Evolutionary conservation across 169 alveolate species (phyloP).

Genomic region (Eimeria tenella): DNA sequence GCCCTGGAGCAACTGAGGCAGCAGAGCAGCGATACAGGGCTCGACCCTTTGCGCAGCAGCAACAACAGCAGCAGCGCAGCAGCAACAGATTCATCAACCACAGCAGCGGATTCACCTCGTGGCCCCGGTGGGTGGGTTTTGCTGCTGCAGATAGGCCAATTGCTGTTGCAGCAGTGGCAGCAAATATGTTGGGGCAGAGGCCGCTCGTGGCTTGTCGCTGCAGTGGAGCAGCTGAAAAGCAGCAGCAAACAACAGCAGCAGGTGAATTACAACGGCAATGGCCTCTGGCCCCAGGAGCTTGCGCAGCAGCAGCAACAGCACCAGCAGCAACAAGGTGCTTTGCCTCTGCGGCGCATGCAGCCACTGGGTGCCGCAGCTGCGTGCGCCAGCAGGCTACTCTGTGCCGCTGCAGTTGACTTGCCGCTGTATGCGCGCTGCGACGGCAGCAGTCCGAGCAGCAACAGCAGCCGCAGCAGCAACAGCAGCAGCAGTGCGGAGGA

Average conservation of each 20-base stretch:
- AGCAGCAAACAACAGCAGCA: slow-evolving; percentile 38
- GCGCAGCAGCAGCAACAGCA: slow-evolving; percentile 59
- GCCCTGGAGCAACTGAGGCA: slow-evolving; percentile 61
- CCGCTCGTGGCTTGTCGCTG: slow-evolving; percentile 55
- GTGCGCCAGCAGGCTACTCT: slow-evolving; percentile 46
- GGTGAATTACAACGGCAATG: not conserved
- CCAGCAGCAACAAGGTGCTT: slow-evolving; percentile 20
- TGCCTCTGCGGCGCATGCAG: slow-evolving; percentile 21
- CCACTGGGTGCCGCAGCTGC: slow-evolving; percentile 51
- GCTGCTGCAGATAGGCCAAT: slow-evolving; percentile 52
- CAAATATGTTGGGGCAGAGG: not conserved
- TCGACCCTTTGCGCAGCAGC: slow-evolving; percentile 26
- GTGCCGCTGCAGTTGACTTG: slow-evolving; percentile 70
- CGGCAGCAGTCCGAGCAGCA: slow-evolving; percentile 39
- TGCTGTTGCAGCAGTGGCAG: slow-evolving; percentile 57
- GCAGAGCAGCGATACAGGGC: slow-evolving; percentile 53
- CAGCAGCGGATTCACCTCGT: slow-evolving; percentile 33
- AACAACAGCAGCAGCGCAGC: slow-evolving; percentile 45
- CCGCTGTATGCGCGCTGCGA: slow-evolving; percentile 73
- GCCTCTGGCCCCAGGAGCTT: slow-evolving; percentile 28
- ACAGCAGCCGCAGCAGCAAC: slow-evolving; percentile 38
- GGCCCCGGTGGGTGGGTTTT: slow-evolving; percentile 63
- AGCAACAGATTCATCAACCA: slow-evolving; percentile 18
- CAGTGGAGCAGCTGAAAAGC: slow-evolving; percentile 17
- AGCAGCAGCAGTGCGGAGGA: slow-evolving; percentile 7